Evolutionary conservation across 495 filamentous ascomycete species (phyloP).

Genomic region (Tuber magnatum): DNA sequence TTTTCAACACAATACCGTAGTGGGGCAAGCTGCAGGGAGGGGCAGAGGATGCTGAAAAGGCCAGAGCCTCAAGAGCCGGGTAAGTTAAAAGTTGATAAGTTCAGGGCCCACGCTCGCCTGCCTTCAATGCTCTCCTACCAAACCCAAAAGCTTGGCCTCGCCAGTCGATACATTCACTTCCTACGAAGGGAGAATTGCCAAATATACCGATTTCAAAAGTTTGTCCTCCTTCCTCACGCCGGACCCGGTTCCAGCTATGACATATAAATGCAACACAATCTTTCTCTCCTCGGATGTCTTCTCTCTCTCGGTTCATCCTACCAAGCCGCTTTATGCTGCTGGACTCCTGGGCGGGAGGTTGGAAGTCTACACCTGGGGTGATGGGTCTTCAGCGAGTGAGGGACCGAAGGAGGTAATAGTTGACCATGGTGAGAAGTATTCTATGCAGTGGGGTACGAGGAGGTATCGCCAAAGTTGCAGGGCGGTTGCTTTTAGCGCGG

Average conservation of each 20-base stretch:
- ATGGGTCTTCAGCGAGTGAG: constrained; percentile 43
- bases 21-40: neutral
- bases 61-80: neutral
- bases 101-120: neutral
- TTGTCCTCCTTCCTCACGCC: neutral
- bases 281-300: constrained; percentile 83
- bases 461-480: constrained; percentile 91
- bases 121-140: neutral
- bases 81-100: neutral
- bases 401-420: constrained; percentile 36
- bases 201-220: neutral
- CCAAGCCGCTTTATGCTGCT: constrained; percentile 71
- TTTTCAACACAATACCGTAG: neutral
- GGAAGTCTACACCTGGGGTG: constrained; percentile 66
- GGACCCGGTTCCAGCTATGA: constrained; percentile 9
- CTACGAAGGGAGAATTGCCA: neutral
- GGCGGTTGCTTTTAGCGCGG: constrained; percentile 64
- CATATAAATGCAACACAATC: constrained; percentile 42
- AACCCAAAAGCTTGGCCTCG: neutral
- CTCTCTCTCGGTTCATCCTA: constrained; percentile 77
- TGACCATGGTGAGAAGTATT: constrained; percentile 45
- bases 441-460: constrained; percentile 62
- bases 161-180: neutral
- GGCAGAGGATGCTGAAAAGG: neutral
- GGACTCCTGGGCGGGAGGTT: constrained; percentile 82